Percentiles rank a stretch among this genome's conserved stretches.
Evolutionary conservation across 768 basidiomycete species (phyloP).

Genomic region (Leccinum disarticulatum): DNA sequence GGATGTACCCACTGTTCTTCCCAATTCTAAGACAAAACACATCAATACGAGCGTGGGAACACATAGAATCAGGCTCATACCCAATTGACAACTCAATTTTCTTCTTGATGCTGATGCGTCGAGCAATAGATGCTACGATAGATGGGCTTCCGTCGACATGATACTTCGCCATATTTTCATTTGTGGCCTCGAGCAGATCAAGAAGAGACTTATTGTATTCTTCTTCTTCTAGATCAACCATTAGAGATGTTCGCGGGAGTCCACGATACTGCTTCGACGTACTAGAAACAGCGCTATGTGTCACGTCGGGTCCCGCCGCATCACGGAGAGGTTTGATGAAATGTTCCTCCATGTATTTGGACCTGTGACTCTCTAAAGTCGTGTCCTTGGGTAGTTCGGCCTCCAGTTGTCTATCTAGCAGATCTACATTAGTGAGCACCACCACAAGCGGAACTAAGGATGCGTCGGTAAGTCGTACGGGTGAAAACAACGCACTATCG

Average conservation of each 20-base stretch:
- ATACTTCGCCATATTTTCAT: too few species aligned
- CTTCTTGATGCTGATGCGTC: too few species aligned
- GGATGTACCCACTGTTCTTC: too few species aligned
- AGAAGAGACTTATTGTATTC: conserved; percentile 4
- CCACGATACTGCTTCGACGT: not conserved
- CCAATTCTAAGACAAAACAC: too few species aligned
- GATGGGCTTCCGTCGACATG: too few species aligned
- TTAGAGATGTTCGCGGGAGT: not conserved
- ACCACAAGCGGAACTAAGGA: not conserved
- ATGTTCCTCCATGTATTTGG: not conserved
- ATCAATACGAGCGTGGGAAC: too few species aligned
- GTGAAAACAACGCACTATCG: not conserved
- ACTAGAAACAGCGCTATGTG: conserved; percentile 12
- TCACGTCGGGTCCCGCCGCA: conserved; percentile 2
- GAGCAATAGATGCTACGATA: too few species aligned
- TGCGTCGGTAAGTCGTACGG: not conserved
- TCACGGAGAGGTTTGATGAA: not conserved
- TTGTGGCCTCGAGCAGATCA: not conserved
- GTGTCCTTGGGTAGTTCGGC: not conserved
- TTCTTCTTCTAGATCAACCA: not conserved
- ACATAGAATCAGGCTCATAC: too few species aligned
- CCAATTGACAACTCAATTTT: too few species aligned
- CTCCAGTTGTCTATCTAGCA: conserved; percentile 2
- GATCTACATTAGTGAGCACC: too few species aligned
- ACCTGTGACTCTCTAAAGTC: not conserved